phyloP scores from a whole-genome alignment of 805 yeast species.

The Deakozyma indianensis region DNA sequence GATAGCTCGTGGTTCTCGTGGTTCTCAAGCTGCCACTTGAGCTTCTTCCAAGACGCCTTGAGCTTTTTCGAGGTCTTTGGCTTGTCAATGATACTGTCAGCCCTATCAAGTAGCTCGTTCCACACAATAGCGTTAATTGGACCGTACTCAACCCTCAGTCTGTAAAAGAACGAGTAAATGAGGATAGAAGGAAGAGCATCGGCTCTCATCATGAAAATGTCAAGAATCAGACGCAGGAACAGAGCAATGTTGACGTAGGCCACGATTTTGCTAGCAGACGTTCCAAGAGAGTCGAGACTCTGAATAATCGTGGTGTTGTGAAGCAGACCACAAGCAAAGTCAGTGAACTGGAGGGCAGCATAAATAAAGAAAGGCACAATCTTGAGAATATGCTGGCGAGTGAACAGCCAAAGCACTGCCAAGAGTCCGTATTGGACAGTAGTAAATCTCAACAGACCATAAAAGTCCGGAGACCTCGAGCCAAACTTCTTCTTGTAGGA shows the following conservation, averaged over 20 bases:
- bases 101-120: not conserved
- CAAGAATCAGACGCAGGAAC: not conserved
- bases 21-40: slow-evolving; percentile 1
- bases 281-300: not conserved
- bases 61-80: not conserved
- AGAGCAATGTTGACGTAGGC: not conserved
- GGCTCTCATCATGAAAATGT: not conserved
- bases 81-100: not conserved
- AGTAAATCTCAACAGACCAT: slow-evolving; percentile 45
- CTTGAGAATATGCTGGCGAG: slow-evolving; percentile 45
- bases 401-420: slow-evolving; percentile 37
- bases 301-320: not conserved
- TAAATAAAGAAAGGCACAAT: slow-evolving; percentile 56
- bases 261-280: not conserved
- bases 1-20: slow-evolving; percentile 1
- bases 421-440: slow-evolving; percentile 54
- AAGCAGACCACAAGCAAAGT: slow-evolving; percentile 25
- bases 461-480: not conserved
- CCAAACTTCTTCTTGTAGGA: not conserved
- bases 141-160: slow-evolving; percentile 1
- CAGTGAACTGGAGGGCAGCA: slow-evolving; percentile 61
- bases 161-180: not conserved
- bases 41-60: not conserved
- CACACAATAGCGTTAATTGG: not conserved
- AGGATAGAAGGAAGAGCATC: not conserved